These are phyloP conservation scores for Otatea glauca DNA, from an alignment of 176 grass and related monocot species.

Conservation along the genomic window DNA sequence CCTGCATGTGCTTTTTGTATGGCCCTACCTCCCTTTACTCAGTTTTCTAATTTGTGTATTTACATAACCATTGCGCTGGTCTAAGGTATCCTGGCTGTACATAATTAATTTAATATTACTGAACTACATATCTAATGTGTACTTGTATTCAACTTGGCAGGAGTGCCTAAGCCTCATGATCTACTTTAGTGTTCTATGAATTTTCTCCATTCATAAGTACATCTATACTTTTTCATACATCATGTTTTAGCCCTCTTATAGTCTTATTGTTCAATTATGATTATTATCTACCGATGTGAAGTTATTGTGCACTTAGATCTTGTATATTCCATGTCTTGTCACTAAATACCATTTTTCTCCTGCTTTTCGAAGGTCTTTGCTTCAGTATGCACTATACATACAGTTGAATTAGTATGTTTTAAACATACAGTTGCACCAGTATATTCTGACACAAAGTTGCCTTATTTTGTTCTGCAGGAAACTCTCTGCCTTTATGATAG, in stretches of 20 bases:
- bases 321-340: neutral
- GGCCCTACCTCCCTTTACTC: neutral
- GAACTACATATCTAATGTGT: neutral
- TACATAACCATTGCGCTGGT: neutral
- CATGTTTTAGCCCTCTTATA: neutral
- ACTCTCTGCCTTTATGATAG: conserved; percentile 48
- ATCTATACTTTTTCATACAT: neutral
- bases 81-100: neutral
- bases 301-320: neutral
- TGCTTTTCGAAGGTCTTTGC: neutral
- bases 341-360: neutral
- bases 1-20: neutral
- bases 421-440: neutral
- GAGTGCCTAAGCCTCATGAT: neutral
- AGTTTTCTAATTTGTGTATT: neutral
- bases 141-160: neutral
- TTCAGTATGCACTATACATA: neutral
- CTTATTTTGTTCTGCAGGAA: conserved; percentile 13
- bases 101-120: neutral
- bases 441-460: neutral
- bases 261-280: neutral
- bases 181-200: neutral
- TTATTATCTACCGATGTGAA: conserved; percentile 1
- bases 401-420: conserved; percentile 7
- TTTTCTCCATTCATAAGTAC: neutral